These are phyloP conservation scores for Volvox carteri DNA, from an alignment of 163 green algal genomes.

Conservation along the genomic window DNA sequence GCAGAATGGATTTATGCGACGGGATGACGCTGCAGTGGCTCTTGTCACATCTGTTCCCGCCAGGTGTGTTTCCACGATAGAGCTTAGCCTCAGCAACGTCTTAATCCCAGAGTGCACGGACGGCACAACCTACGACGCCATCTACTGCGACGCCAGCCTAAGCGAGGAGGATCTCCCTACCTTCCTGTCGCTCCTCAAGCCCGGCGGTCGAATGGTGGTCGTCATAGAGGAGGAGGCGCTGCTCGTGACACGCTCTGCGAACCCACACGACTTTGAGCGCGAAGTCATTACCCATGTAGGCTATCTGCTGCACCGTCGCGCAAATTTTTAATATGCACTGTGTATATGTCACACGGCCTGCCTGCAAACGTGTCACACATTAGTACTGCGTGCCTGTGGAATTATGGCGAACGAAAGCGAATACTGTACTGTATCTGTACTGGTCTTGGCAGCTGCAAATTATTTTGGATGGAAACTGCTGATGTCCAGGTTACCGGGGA, in stretches of 20 bases:
- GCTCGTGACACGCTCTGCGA: conserved; percentile 67
- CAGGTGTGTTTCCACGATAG: conserved; percentile 27
- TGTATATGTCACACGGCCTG: too few species aligned
- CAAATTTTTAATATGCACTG: too few species aligned
- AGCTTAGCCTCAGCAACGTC: conserved; percentile 68
- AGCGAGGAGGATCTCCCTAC: conserved; percentile 76
- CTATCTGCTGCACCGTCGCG: background rate
- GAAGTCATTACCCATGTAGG: conserved; percentile 60
- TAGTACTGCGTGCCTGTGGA: too few species aligned
- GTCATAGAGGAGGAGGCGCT: conserved; percentile 76
- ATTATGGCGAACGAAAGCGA: too few species aligned
- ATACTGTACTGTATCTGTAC: background rate
- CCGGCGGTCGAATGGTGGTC: conserved; percentile 69
- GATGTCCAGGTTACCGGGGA: conserved; percentile 59
- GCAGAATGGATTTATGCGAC: too few species aligned
- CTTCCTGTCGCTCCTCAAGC: conserved; percentile 76
- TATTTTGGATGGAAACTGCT: background rate
- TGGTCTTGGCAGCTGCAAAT: too few species aligned
- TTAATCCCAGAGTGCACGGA: conserved; percentile 78
- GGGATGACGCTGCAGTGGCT: too few species aligned
- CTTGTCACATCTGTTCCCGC: too few species aligned
- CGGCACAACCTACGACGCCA: conserved; percentile 68
- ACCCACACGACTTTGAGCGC: conserved; percentile 71
- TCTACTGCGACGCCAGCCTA: conserved; percentile 75
- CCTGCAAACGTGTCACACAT: too few species aligned